These are phyloP conservation scores for Phytomonas francai DNA, from an alignment of 208 protist genomes.

Conservation along the genomic window DNA sequence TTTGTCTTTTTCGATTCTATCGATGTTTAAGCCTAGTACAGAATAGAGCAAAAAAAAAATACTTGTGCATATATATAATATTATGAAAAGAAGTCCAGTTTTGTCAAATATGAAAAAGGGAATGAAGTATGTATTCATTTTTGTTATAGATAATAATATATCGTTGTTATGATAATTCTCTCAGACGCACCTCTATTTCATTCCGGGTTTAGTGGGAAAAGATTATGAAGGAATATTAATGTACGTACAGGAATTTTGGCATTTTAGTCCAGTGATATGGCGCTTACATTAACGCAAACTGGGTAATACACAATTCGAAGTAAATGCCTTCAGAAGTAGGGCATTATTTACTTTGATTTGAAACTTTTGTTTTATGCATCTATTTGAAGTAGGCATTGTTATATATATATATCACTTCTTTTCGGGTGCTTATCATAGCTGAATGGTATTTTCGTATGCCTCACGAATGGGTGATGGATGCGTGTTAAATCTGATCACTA, in stretches of 20 bases:
- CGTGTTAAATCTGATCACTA: background rate
- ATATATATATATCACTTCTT: conserved; percentile 6
- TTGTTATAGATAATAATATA: background rate
- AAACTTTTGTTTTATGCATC: conserved; percentile 4
- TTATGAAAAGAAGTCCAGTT: background rate
- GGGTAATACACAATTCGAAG: background rate
- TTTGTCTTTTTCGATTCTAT: background rate
- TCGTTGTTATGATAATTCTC: background rate
- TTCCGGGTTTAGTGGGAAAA: background rate
- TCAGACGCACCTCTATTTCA: background rate
- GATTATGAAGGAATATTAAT: background rate
- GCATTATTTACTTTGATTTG: conserved; percentile 1
- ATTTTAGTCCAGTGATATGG: background rate
- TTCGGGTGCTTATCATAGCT: conserved; percentile 3
- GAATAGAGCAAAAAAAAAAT: background rate
- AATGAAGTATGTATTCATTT: conserved; percentile 2
- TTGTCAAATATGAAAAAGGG: background rate
- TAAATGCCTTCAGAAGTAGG: background rate
- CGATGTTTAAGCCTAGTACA: background rate
- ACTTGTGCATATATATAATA: background rate
- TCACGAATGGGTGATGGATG: conserved; percentile 3
- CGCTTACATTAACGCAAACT: background rate
- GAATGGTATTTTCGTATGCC: conserved; percentile 10
- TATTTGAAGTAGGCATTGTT: background rate
- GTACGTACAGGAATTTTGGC: background rate